Conservation (phyloP, 495 filamentous ascomycete species). For the Penicillium coffeae region DNA sequence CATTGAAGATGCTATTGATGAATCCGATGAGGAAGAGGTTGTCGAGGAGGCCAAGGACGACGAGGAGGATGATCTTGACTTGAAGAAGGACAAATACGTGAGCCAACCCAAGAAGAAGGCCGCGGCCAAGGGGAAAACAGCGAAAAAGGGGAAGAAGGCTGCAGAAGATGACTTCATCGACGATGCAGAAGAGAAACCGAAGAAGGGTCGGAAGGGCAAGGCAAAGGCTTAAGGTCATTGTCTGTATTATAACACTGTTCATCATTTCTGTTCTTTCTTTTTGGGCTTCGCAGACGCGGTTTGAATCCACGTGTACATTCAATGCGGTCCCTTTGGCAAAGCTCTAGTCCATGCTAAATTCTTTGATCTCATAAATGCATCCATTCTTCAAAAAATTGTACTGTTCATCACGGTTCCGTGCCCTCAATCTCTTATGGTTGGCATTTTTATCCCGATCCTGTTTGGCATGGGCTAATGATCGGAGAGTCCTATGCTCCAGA, state of each 20-base stretch:
- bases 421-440: too few species aligned
- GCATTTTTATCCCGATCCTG: too few species aligned
- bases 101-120: constrained; percentile 77
- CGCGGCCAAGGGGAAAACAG: constrained; percentile 49
- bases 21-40: constrained; percentile 71
- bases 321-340: background rate
- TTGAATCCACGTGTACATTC: too few species aligned
- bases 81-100: constrained; percentile 95
- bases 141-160: constrained; percentile 57
- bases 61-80: constrained; percentile 67
- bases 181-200: constrained; percentile 50
- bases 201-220: constrained; percentile 45
- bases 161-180: constrained; percentile 37
- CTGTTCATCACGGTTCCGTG: too few species aligned
- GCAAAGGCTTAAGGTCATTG: constrained; percentile 31
- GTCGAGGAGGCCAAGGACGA: constrained; percentile 58
- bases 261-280: background rate
- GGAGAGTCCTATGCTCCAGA: too few species aligned
- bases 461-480: too few species aligned
- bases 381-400: too few species aligned
- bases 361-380: too few species aligned
- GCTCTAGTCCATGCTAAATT: too few species aligned
- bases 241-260: constrained; percentile 3
- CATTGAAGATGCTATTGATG: constrained; percentile 92
- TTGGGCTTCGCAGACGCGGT: too few species aligned